Evolutionary conservation across 495 filamentous ascomycete species (phyloP), one percentile per base, ranked within the genome.

Genomic region (Jackrogersella multiformis): DNA sequence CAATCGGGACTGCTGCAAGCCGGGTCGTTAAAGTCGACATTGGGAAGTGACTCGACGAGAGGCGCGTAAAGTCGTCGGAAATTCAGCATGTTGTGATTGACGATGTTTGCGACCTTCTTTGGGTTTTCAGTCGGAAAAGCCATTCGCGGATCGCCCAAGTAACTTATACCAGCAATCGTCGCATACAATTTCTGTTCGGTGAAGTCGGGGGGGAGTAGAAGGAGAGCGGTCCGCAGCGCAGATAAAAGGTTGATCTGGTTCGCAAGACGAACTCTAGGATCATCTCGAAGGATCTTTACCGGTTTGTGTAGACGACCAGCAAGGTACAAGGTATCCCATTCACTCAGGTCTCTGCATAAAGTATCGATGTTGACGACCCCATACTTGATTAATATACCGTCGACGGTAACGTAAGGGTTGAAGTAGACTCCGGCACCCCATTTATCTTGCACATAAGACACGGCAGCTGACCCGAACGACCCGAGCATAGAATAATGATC

Each of bases 361-460:
- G 92, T 97, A 69, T 92, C 86, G 53, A 97, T 78, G 70, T 96
- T 97, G 8, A 97, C 95, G 2, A 99, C 94, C 15, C 94, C 95
- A 70, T 99, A 99, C 77, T 99, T 99, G 74, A 99, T 95, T 72
- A 97, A 77, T 13, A 92, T 96, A 24, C 96, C 95, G 72, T 97
- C 96, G n/a, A 98, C 88, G 8, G 91, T 93, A 42, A 98, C 86
- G 76, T 94, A 96, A 0, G 95, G 92, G 70, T 99, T 97, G 82
- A 97, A 99, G 75, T 99, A 99, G 30, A 97, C 92, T 8, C 95
- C 95, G 2, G 95, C 95, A 13, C 95, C 95, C 76, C 89, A 90
- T 66, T 81, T 84, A 75, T 98, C 94, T 73, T 99, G 94, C 4
- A 97, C 86, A 44, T 87, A 81, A 9, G 91, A 91, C 15, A 97